Percentiles rank a stretch among this genome's conserved stretches.
These are phyloP conservation scores for Chaetomium globosum DNA, from an alignment of 2,329 filamentous ascomycete species.

Conservation along the genomic window DNA sequence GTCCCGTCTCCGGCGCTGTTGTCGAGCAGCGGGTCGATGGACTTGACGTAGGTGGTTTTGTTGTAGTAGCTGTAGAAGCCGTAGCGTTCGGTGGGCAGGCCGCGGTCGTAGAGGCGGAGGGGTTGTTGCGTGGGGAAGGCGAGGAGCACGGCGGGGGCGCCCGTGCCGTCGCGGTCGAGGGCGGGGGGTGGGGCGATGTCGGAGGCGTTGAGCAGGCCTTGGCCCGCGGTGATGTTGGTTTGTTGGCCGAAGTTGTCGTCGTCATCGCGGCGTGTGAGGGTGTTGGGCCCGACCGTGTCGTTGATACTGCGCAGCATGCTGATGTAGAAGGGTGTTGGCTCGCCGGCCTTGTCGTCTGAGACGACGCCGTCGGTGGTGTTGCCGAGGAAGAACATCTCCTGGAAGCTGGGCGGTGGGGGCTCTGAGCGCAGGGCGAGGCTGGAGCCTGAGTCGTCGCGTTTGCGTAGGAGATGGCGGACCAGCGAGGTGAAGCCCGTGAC, in stretches of 20 bases:
- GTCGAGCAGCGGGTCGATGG: conserved; percentile 41
- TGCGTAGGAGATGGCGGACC: conserved; percentile 15
- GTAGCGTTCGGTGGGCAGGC: conserved; percentile 79
- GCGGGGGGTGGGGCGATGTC: conserved; percentile 65
- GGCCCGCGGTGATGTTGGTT: conserved; percentile 17
- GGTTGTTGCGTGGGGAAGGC: conserved; percentile 74
- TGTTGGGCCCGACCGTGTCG: conserved; percentile 31
- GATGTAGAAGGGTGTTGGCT: conserved; percentile 87
- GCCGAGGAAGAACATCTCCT: conserved; percentile 79
- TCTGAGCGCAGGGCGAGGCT: conserved; percentile 50
- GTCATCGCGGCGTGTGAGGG: conserved; percentile 26
- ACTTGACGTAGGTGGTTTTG: conserved; percentile 79
- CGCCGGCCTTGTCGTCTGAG: conserved; percentile 71
- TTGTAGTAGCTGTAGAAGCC: conserved; percentile 93
- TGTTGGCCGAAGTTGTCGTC: not conserved
- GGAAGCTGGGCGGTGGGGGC: conserved; percentile 61
- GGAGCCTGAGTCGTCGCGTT: conserved; percentile 15
- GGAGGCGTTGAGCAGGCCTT: conserved; percentile 46
- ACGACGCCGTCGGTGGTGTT: conserved; percentile 79
- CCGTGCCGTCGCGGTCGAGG: conserved; percentile 68
- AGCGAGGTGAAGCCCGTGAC: conserved; percentile 28
- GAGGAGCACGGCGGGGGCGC: conserved; percentile 70
- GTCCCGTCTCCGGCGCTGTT: not conserved
- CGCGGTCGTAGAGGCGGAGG: conserved; percentile 81
- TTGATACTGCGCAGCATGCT: conserved; percentile 62